Percentiles rank a stretch among this genome's conserved stretches.
Evolutionary conservation across 805 yeast species (phyloP).

Genomic region (Yarrowia keelungensis): DNA sequence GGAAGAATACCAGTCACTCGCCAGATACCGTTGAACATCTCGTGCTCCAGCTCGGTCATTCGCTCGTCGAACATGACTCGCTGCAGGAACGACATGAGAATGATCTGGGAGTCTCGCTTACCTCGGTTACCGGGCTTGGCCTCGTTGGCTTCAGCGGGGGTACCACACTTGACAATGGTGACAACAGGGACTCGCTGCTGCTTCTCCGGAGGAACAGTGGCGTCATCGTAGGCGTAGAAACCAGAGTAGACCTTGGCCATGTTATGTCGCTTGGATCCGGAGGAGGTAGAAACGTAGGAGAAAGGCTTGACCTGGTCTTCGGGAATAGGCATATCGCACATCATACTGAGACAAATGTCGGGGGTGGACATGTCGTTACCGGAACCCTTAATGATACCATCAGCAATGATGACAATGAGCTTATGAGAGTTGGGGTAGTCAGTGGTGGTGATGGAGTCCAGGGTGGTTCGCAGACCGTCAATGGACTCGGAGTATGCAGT

Average conservation of each 20-base stretch:
- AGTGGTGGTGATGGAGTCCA: conserved; percentile 93
- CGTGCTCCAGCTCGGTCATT: conserved; percentile 90
- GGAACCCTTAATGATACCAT: conserved; percentile 92
- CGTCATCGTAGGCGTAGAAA: conserved; percentile 82
- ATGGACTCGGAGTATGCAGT: conserved; percentile 96
- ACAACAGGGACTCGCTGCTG: conserved; percentile 84
- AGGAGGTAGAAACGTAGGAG: conserved; percentile 95
- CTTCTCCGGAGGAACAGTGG: conserved; percentile 75
- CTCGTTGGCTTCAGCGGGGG: conserved; percentile 75
- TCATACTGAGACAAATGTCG: conserved; percentile 84
- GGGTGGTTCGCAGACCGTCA: conserved; percentile 81
- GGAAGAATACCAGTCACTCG: conserved; percentile 84
- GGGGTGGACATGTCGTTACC: conserved; percentile 91
- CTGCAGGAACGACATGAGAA: conserved; percentile 89
- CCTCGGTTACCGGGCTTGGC: conserved; percentile 94
- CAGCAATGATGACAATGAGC: conserved; percentile 83
- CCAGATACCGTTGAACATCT: conserved; percentile 77
- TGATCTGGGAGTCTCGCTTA: conserved; percentile 92
- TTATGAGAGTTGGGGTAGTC: conserved; percentile 96
- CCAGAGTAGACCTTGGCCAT: conserved; percentile 98
- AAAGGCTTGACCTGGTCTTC: conserved; percentile 77
- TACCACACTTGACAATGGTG: conserved; percentile 83
- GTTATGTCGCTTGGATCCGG: conserved; percentile 92
- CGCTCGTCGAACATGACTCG: conserved; percentile 88
- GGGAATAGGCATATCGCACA: conserved; percentile 76